Conservation (phyloP, 805 yeast genomes). For the Ogataea saltuana region DNA sequence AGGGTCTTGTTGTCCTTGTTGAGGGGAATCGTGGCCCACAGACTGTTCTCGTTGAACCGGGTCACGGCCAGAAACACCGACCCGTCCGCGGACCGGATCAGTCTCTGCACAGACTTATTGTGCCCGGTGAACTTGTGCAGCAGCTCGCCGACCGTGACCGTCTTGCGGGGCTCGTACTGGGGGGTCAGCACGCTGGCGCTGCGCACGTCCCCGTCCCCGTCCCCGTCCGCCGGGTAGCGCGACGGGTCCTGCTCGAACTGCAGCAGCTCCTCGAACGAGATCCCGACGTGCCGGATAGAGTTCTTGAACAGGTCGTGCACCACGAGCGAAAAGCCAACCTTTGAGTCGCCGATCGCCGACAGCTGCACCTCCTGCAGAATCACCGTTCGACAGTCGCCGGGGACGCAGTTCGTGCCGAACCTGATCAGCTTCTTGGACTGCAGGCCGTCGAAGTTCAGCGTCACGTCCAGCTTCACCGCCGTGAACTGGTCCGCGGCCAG, state of each 20-base stretch:
- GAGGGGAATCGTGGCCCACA: constrained; percentile 54
- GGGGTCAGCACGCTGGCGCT: not conserved
- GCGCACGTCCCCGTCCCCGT: not conserved
- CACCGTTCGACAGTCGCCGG: constrained; percentile 29
- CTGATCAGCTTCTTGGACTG: constrained; percentile 21
- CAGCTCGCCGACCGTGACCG: constrained; percentile 33
- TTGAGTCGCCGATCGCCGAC: constrained; percentile 11
- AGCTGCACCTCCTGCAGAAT: constrained; percentile 29
- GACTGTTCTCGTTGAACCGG: constrained; percentile 59
- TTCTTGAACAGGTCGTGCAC: constrained; percentile 46
- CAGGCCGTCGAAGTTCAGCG: constrained; percentile 16
- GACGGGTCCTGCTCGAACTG: constrained; percentile 20
- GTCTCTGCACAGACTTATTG: constrained; percentile 68
- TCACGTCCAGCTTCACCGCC: constrained; percentile 39
- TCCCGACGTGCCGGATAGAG: constrained; percentile 37
- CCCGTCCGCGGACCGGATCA: constrained; percentile 70
- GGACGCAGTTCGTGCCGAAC: constrained; percentile 34
- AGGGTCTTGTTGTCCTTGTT: constrained; percentile 31
- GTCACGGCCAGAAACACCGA: constrained; percentile 57
- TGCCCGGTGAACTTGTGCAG: constrained; percentile 80
- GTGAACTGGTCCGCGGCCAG: constrained; percentile 49
- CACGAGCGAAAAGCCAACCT: constrained; percentile 39
- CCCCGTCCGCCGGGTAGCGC: not conserved
- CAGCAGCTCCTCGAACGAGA: constrained; percentile 33
- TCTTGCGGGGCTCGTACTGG: not conserved